These are phyloP conservation scores for Boletus reticulatus DNA, from an alignment of 768 basidiomycete genomes.

Conservation along the genomic window DNA sequence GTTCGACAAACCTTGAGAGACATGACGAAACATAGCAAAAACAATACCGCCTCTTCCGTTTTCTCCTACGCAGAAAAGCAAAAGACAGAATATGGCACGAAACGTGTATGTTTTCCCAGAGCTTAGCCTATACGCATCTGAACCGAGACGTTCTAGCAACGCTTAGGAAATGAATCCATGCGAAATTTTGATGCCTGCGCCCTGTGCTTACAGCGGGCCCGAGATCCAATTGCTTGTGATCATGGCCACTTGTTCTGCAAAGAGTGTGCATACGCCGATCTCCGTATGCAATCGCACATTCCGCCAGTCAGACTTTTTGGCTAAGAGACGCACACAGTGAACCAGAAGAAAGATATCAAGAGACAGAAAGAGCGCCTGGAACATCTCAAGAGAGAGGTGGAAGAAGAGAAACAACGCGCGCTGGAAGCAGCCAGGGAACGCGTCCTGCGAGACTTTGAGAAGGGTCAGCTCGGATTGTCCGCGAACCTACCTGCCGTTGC, in stretches of 20 bases:
- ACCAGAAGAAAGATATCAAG: slow-evolving; percentile 92
- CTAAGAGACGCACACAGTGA: slow-evolving; percentile 46
- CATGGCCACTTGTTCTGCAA: slow-evolving; percentile 95
- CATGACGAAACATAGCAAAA: slow-evolving; percentile 91
- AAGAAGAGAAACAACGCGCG: slow-evolving; percentile 69
- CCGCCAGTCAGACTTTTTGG: slow-evolving; percentile 1
- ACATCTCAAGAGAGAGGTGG: slow-evolving; percentile 71
- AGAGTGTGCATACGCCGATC: slow-evolving; percentile 87
- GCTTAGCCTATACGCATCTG: not conserved
- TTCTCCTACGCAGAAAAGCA: slow-evolving; percentile 91
- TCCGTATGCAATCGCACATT: slow-evolving; percentile 48
- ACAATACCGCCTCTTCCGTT: slow-evolving; percentile 85
- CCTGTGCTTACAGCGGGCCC: slow-evolving; percentile 79
- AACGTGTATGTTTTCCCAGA: slow-evolving; percentile 46
- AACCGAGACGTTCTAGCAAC: slow-evolving; percentile 27
- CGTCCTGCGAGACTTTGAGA: slow-evolving; percentile 88
- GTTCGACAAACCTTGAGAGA: not conserved
- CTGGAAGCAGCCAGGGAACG: slow-evolving; percentile 80
- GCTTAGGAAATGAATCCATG: slow-evolving; percentile 84
- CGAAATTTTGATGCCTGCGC: slow-evolving; percentile 89
- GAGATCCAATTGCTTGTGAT: slow-evolving; percentile 79
- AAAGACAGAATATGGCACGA: slow-evolving; percentile 77
- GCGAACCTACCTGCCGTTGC: slow-evolving; percentile 32
- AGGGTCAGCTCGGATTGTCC: slow-evolving; percentile 74
- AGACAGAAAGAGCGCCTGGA: slow-evolving; percentile 82